Percentiles rank a stretch among this genome's conserved stretches.
These are phyloP conservation scores for Trichoderma hamatum DNA, from an alignment of 2,329 filamentous ascomycete species.

Conservation along the genomic window DNA sequence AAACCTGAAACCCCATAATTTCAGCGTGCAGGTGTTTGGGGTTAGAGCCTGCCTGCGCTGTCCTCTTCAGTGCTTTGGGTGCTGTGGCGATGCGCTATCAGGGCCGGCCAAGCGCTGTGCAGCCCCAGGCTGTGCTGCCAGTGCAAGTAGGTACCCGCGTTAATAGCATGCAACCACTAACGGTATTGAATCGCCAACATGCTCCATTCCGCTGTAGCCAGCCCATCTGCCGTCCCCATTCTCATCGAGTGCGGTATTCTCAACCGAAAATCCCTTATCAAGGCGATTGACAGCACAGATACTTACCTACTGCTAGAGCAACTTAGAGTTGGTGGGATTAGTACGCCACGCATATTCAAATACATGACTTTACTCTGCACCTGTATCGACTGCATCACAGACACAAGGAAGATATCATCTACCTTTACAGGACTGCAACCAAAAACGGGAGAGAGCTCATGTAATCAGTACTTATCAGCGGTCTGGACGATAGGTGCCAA, in stretches of 20 bases:
- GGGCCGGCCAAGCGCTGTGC: not conserved
- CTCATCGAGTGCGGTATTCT: not conserved
- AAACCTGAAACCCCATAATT: conserved; percentile 24
- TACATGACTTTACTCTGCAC: too few relatives aligned
- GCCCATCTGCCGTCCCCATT: not conserved
- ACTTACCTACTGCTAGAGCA: not conserved
- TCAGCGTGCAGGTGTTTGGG: not conserved
- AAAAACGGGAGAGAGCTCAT: too few relatives aligned
- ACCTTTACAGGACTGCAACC: too few relatives aligned
- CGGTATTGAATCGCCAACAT: not conserved
- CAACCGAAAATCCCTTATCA: not conserved
- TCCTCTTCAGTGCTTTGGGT: not conserved
- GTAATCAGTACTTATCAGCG: not conserved
- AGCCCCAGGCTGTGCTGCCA: not conserved
- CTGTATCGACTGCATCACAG: too few relatives aligned
- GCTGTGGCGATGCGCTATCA: not conserved
- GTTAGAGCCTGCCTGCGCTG: not conserved
- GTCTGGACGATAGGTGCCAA: not conserved
- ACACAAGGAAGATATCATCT: too few relatives aligned
- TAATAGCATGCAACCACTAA: not conserved
- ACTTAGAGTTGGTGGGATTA: not conserved
- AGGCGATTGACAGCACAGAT: not conserved
- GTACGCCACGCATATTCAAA: not conserved
- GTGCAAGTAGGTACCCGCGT: not conserved
- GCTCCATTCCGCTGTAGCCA: not conserved